Evolutionary conservation across 331 rosid genomes (phyloP).

Genomic region (Cydonia oblonga): DNA sequence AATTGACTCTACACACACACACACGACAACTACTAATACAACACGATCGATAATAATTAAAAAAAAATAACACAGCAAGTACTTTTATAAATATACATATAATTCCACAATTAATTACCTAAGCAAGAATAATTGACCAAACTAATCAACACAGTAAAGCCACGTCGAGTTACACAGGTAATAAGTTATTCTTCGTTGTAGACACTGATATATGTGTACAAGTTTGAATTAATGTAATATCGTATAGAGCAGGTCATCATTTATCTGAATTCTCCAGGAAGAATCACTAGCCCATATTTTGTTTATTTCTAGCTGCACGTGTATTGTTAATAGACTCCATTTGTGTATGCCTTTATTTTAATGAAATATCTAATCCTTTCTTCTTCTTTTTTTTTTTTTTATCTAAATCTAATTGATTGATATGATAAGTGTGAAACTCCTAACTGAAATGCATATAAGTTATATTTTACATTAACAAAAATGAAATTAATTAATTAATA

Average conservation of each 20-base stretch:
- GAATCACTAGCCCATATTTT: not conserved
- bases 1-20: not conserved
- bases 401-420: too few species aligned
- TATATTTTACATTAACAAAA: too few species aligned
- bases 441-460: too few species aligned
- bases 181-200: not conserved
- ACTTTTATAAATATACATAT: not conserved
- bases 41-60: slow-evolving; percentile 6
- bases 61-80: not conserved
- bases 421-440: too few species aligned
- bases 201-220: not conserved
- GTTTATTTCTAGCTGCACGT: not conserved
- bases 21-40: too few species aligned
- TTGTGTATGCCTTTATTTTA: not conserved
- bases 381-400: too few species aligned
- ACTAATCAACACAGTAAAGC: slow-evolving; percentile 23
- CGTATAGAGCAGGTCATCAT: not conserved
- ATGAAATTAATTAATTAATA: too few species aligned
- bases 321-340: not conserved
- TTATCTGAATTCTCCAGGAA: too few species aligned
- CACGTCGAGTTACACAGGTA: slow-evolving; percentile 25
- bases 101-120: not conserved
- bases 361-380: too few species aligned
- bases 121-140: slow-evolving; percentile 47
- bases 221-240: not conserved